Evolutionary conservation across 169 alveolate species (phyloP).

Genomic region (Plasmodium chabaudi): DNA sequence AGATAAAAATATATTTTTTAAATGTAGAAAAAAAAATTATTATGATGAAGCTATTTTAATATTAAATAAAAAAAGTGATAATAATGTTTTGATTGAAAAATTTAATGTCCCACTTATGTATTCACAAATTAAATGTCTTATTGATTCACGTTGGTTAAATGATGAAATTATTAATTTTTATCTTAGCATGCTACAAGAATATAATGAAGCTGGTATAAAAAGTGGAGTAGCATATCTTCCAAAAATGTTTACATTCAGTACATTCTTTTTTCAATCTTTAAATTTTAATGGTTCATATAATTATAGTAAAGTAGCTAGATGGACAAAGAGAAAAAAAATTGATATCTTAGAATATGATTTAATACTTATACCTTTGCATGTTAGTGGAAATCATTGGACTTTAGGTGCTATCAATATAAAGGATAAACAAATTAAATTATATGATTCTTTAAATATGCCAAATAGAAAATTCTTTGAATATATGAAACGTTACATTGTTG

Average conservation of each 20-base stretch:
- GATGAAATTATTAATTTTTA: conserved; percentile 92
- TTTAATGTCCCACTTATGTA: conserved; percentile 27
- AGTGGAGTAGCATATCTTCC: conserved; percentile 67
- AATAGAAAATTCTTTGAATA: conserved; percentile 71
- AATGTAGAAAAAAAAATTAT: conserved; percentile 41
- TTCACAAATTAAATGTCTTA: conserved; percentile 80
- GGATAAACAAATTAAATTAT: conserved; percentile 80
- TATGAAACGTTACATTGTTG: conserved; percentile 83
- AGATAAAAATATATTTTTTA: conserved; percentile 47
- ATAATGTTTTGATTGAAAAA: conserved; percentile 28
- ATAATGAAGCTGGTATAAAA: conserved; percentile 75
- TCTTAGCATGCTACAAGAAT: conserved; percentile 87
- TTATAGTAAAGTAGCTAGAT: conserved; percentile 87
- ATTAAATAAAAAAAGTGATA: conserved; percentile 41
- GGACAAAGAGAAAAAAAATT: conserved; percentile 89
- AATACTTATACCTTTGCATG: conserved; percentile 88
- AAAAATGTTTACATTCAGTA: conserved; percentile 86
- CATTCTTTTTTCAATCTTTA: conserved; percentile 88
- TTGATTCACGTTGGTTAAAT: conserved; percentile 90
- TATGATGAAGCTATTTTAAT: conserved; percentile 42
- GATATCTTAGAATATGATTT: conserved; percentile 87
- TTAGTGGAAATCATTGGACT: conserved; percentile 89
- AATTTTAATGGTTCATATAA: conserved; percentile 82
- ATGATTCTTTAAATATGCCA: conserved; percentile 87
- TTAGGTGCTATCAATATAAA: conserved; percentile 89